These are phyloP conservation scores for Exobasidium rhododendri DNA, from an alignment of 1,284 basidiomycete species.

Conservation along the genomic window DNA sequence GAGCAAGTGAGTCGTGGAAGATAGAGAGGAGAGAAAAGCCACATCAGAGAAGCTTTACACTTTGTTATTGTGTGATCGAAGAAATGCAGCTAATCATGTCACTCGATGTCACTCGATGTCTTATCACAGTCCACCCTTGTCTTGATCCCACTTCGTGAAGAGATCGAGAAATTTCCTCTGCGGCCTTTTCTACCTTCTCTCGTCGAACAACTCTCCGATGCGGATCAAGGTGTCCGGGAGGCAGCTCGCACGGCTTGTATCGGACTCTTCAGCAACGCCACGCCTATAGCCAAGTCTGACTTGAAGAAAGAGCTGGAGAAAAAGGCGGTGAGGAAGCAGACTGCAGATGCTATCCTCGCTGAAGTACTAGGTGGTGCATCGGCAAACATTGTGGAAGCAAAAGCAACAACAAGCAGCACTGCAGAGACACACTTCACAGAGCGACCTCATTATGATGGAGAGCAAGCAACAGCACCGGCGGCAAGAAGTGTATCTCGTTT, in stretches of 20 bases:
- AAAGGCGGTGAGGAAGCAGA: conserved; percentile 79
- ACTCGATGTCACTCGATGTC: neutral
- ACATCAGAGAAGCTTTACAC: conserved; percentile 14
- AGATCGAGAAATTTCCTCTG: conserved; percentile 65
- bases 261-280: conserved; percentile 75
- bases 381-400: neutral
- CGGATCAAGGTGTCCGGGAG: conserved; percentile 82
- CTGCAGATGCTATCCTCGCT: conserved; percentile 60
- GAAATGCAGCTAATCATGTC: neutral
- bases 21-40: neutral
- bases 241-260: conserved; percentile 76
- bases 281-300: conserved; percentile 80
- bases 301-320: conserved; percentile 86
- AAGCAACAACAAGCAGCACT: neutral
- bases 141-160: conserved; percentile 18
- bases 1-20: conserved; percentile 65
- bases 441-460: neutral
- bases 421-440: neutral
- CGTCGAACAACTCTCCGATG: conserved; percentile 82
- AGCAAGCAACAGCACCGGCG: neutral
- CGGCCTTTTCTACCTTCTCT: conserved; percentile 75
- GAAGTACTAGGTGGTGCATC: conserved; percentile 49
- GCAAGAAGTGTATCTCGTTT: neutral
- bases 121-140: neutral
- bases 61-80: conserved; percentile 8